phyloP scores from a whole-genome alignment of 768 basidiomycete genomes.

The Pleurotus tuoliensis region DNA sequence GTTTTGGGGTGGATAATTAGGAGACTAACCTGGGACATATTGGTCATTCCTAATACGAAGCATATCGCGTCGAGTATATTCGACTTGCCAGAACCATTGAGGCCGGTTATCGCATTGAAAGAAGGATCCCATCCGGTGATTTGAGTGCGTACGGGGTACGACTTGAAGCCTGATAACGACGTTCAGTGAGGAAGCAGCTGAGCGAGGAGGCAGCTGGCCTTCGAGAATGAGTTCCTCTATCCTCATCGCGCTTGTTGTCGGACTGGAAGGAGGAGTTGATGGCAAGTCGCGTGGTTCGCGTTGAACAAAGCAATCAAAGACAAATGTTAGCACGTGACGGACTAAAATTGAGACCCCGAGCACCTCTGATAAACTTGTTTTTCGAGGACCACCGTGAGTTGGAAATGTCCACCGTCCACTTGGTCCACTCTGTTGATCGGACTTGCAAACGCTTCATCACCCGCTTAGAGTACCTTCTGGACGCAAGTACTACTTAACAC shows the following conservation, averaged over 20 bases:
- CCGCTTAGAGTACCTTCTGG: too few relatives aligned
- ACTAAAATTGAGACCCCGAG: neutral
- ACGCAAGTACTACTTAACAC: too few relatives aligned
- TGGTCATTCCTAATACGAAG: conserved; percentile 96
- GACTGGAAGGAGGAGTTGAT: neutral
- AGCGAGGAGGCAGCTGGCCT: conserved; percentile 37
- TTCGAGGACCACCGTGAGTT: neutral
- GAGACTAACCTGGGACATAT: conserved; percentile 80
- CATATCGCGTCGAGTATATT: conserved; percentile 99
- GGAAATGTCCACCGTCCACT: too few relatives aligned
- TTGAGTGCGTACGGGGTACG: conserved; percentile 92
- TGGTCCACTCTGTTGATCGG: too few relatives aligned
- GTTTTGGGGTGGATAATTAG: neutral
- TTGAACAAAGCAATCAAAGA: neutral
- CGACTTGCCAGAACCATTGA: conserved; percentile 96
- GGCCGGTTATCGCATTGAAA: conserved; percentile 97
- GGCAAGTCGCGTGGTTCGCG: neutral
- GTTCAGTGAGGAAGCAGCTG: neutral
- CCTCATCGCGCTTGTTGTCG: conserved; percentile 49
- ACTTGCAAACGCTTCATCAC: too few relatives aligned
- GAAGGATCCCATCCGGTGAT: conserved; percentile 97
- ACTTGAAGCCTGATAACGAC: conserved; percentile 78
- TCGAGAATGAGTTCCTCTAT: conserved; percentile 96
- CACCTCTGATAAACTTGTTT: neutral
- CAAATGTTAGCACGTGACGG: too few relatives aligned